Evolutionary conservation across 495 filamentous ascomycete genomes (phyloP).

Genomic region (Trichoderma gamsii): DNA sequence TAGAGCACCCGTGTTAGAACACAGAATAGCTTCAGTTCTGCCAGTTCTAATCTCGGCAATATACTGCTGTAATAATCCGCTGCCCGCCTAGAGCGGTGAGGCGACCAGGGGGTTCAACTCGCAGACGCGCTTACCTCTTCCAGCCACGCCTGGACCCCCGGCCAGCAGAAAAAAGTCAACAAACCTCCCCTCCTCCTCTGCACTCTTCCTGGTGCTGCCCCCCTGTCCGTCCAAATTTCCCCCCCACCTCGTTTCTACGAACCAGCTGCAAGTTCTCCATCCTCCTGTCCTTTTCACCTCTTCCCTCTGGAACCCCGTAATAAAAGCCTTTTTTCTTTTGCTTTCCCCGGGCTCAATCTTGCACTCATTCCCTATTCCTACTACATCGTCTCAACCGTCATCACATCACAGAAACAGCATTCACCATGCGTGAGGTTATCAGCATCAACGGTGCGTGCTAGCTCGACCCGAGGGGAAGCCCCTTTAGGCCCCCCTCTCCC

Average conservation of each 20-base stretch:
- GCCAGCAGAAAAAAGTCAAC: slow-evolving; percentile 12
- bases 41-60: slow-evolving; percentile 5
- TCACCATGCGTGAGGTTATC: slow-evolving; percentile 92
- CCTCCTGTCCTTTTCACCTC: slow-evolving; percentile 13
- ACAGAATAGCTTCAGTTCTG: not conserved
- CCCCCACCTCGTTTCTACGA: slow-evolving; percentile 16
- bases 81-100: slow-evolving; percentile 14
- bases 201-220: not conserved
- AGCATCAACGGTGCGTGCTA: slow-evolving; percentile 83
- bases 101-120: not conserved
- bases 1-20: too few relatives aligned
- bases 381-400: not conserved
- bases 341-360: slow-evolving; percentile 11
- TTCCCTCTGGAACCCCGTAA: slow-evolving; percentile 13
- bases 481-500: slow-evolving; percentile 17
- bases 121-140: slow-evolving; percentile 17
- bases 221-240: slow-evolving; percentile 18
- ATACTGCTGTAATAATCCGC: slow-evolving; percentile 8
- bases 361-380: slow-evolving; percentile 3
- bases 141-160: slow-evolving; percentile 15
- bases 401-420: not conserved
- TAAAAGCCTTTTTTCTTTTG: slow-evolving; percentile 11
- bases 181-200: slow-evolving; percentile 11
- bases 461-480: slow-evolving; percentile 19
- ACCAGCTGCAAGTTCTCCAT: slow-evolving; percentile 10